Base-by-base conservation (phyloP, 345 rosid species). In the Dipteronia dyeriana region DNA sequence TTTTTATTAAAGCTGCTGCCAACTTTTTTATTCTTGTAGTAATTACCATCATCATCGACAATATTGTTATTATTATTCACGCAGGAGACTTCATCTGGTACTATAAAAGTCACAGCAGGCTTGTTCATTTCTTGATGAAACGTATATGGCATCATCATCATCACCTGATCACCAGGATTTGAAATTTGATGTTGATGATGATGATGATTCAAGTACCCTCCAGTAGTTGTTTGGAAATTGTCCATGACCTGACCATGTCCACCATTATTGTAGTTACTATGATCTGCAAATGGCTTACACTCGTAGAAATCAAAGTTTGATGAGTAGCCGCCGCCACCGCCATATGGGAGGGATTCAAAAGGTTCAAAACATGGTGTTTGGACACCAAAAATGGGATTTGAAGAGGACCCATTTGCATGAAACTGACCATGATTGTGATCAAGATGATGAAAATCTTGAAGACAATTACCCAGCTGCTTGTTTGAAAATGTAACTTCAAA, bases 11-110 rank as follows among this genome's bases (percentile, higher is more conserved):
- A 59, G 25, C 26, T 64, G 25, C 26, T 64, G 31, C 75, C 81
- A 29, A 63, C 73, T 49, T 81, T 59, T 8, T 59, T 77, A 20
- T 59, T 77, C 76, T 71, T 82, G 26, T 78, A 78, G 79, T 79
- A 85, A 66, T 76, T 73, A 76, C 73, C 72, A 68, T 76, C 83
- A 10, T 86, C 86, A 20, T 83, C 80, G 41, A n/a, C 22, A 3
- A 16, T 9, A 9, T 59, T 59, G 2, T 16, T 56, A 22, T 59
- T 59, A 22, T 59, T 20, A 59, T 59, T 66, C 5, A 80, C 86
- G 77, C 86, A 85, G 6, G 96, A 90, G 67, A 90, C 85, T 80
- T 94, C 94, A 79, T 90, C 92, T 2, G 91, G 85, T 5, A 85
- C 87, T 2, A 62, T 71, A 65, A 88, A 87, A 78, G 75, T 88